Base-by-base conservation (phyloP, 768 basidiomycete species). In the Rhizopogon vinicolor region DNA sequence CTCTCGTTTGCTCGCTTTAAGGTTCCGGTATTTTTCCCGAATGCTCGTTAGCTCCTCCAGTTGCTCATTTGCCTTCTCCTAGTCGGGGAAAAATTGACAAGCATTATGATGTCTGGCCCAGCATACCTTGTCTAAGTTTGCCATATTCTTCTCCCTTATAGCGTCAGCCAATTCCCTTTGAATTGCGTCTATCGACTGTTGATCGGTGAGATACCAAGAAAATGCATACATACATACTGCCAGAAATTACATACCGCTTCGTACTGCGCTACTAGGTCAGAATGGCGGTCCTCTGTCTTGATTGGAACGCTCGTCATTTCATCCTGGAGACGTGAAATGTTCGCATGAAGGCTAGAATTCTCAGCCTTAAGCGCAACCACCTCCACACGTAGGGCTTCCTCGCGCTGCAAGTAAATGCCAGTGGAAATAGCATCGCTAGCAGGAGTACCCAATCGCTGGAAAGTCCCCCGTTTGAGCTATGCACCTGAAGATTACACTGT, bases 11-110 rank as follows among this genome's bases (percentile, higher is more conserved):
- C 54, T 53, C 16, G 52, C 58, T 54, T 68, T 70, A 16, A 46
- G 44, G 16, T 49, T 60, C 39, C 35, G 60, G 31, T 68, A 64
- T 48, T 68, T 70, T 12, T 53, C 62, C 33, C 43, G 60, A 9
- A 68, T 44, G 7, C 1, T 37, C 3, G 37, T 18, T 33, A 66
- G 7, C 29, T 58, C 58, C 37, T 56, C 55, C 29, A 51, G 41
- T 16, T 29, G 54, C 14, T 33, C 55, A 7, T 39, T 53, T 22
- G 56, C 57, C 33, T 55, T 51, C 39, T 58, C 58, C 68, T 68
- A 49, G 14, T 35, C 12, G 9, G 48, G 37, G 37, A 14, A 37
- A 25, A 22, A 37, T 49, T 37, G 14, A 6, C 14, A 49, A 37
- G 33, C 14, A 37, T 35, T 25, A 18, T 22, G 35, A 49, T 16